A percentile compares a stretch with the other conserved stretches of the same genome.
These are phyloP conservation scores for Trichoderma sp. DNA, from an alignment of 2,329 filamentous ascomycete species.

Conservation along the genomic window DNA sequence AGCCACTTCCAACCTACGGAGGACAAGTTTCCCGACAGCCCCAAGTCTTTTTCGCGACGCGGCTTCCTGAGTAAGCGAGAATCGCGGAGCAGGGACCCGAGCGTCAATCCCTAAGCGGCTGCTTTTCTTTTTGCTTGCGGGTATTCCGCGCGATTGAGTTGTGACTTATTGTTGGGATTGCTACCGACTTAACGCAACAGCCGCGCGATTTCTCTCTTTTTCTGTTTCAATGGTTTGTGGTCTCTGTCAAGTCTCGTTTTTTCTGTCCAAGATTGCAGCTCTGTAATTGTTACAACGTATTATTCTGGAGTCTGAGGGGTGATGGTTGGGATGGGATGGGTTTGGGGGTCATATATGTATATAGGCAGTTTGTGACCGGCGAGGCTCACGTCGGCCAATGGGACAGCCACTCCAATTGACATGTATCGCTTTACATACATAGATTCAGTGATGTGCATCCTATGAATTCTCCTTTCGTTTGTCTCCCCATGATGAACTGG, in stretches of 20 bases:
- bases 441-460: background rate
- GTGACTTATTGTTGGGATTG: background rate
- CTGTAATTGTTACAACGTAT: constrained; percentile 4
- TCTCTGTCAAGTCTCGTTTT: background rate
- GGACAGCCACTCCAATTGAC: background rate
- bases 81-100: constrained; percentile 49
- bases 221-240: background rate
- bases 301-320: constrained; percentile 9
- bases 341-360: background rate
- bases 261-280: background rate
- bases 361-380: constrained; percentile 7
- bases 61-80: constrained; percentile 61
- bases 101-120: constrained; percentile 39
- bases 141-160: background rate
- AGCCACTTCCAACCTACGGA: constrained; percentile 68
- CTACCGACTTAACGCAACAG: background rate
- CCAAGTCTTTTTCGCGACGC: constrained; percentile 51
- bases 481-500: too few relatives aligned
- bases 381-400: background rate
- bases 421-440: too few relatives aligned
- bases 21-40: constrained; percentile 48
- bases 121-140: constrained; percentile 2
- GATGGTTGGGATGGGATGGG: background rate
- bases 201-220: constrained; percentile 4
- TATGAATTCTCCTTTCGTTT: background rate